Base-by-base conservation (phyloP, 2,329 filamentous ascomycete species). In the Stagonosporopsis cucurbitacearum region DNA sequence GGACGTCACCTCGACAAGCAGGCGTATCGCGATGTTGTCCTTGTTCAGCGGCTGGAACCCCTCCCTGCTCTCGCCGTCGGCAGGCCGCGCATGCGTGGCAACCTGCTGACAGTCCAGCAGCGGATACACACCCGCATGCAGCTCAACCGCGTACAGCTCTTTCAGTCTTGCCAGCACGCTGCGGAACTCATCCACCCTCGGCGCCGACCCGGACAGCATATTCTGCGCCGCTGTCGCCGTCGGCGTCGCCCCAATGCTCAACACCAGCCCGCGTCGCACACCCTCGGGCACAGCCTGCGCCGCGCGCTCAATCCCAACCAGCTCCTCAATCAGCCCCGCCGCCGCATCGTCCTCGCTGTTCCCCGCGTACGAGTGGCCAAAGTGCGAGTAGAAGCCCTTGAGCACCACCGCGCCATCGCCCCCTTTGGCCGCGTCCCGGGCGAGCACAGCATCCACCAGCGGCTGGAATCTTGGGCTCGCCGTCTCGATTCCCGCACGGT, bases 101-200 rank as follows among this genome's bases (percentile, higher is more conserved):
- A 94, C 79, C 72, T 95, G 91, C 72, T 95, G 91, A 65, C 93
- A 80, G 72, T 95, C 91, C 8, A 94, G 82, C 3, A 87, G 80
- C 0, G 90, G 86, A 69, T 93, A 94, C 2, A 91, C 88, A 26
- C 89, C 90, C 0, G 90, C 89, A 70, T 93, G 90, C 2, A 92
- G 78, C 70, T 92, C 90, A 23, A 92, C 79, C 3, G 58, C 23
- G 37, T 59, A 76, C 2, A 58, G 66, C 36, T 69, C 47, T 41
- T 73, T 71, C 47, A 76, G 64, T 19, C 70, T 65, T 11, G 64
- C 66, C 23, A 86, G 74, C 23, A 79, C 70, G 1, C 63, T 58
- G 20, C 75, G 74, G 33, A 84, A 78, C 22, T 75, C 62, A 28
- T 75, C 69, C 6, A 72, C 68, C 0, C 72, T 75, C 4, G 75